A percentile compares a stretch with the other conserved stretches of the same genome.
Conservation (phyloP, 2,329 filamentous ascomycete species). For the Cytospora mali region DNA sequence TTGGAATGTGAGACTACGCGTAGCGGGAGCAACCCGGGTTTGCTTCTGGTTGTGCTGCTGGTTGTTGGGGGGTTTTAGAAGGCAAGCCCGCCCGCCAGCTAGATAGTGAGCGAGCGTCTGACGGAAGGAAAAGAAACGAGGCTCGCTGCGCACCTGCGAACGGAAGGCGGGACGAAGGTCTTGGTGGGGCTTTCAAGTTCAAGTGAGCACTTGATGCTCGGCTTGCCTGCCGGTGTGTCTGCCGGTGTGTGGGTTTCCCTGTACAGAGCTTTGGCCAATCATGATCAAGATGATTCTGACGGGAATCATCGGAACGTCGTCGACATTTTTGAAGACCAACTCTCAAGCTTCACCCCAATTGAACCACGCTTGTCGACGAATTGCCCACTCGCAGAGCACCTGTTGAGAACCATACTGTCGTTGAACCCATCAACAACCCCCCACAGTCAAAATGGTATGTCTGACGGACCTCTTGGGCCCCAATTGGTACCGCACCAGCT, state of each 20-base stretch:
- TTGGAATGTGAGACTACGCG: background rate
- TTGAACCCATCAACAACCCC: conserved; percentile 18
- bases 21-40: background rate
- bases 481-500: conserved; percentile 32
- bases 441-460: conserved; percentile 60
- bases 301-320: conserved; percentile 26
- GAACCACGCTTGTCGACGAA: conserved; percentile 23
- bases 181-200: conserved; percentile 11
- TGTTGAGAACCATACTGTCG: conserved; percentile 13
- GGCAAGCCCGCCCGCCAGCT: conserved; percentile 2
- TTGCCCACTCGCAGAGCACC: conserved; percentile 18
- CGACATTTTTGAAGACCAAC: conserved; percentile 28
- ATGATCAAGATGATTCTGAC: conserved; percentile 21
- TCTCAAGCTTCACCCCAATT: conserved; percentile 18
- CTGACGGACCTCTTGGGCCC: conserved; percentile 14
- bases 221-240: background rate
- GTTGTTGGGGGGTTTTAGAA: background rate
- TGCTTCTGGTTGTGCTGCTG: background rate
- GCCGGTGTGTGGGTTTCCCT: conserved; percentile 13
- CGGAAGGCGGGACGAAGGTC: conserved; percentile 6
- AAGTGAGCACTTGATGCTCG: background rate
- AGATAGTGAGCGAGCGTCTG: background rate
- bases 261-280: conserved; percentile 28
- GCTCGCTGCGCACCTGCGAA: conserved; percentile 3
- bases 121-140: background rate